Evolutionary conservation across 441 rosid genomes (phyloP), one percentile per base, ranked within the genome.

Genomic region (Arabidopsis hybrid): DNA sequence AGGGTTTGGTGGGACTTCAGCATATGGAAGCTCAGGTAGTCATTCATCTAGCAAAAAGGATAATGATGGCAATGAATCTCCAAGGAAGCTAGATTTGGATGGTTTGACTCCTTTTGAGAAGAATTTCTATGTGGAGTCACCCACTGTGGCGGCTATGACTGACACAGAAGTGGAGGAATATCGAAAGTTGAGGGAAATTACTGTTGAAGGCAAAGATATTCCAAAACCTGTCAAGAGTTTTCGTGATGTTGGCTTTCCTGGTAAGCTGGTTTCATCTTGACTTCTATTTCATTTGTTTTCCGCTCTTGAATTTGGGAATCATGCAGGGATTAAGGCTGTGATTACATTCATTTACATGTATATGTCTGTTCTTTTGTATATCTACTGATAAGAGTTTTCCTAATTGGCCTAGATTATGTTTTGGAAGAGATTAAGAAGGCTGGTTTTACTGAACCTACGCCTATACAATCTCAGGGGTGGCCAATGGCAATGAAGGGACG

Each of bases 401-500:
- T 67, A 68, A 21, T 65, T 71, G 59, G 31, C 10, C 11, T 85
- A 95, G 98, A 95, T 17, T 92, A 95, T 86, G 99, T 95, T 38
- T 40, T 95, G 87, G 91, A 95, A 83, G 97, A 91, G 85, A 78
- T 92, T 70, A 74, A 82, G 53, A 95, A 88, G 86, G 93, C 97
- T 60, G 98, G 98, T 63, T 95, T 95, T 80, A 82, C 83, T 35
- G 97, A 92, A 68, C 99, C 99, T 58, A 94, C 97, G 9, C 87
- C 99, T 45, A 94, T 92, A 76, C 97, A 94, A 79, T 80, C 99
- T 71, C 99, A 94, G 76, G 97, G 99, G 8, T 94, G 97, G 97
- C 99, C 99, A 58, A 94, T 94, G 97, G 99, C 99, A 36, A 84
- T 92, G 77, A 90, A 83, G 77, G 99, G 97, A 9, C 93, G 97